These are phyloP conservation scores for Moricandia arvensis DNA, from an alignment of 345 rosid genomes.

Conservation along the genomic window DNA sequence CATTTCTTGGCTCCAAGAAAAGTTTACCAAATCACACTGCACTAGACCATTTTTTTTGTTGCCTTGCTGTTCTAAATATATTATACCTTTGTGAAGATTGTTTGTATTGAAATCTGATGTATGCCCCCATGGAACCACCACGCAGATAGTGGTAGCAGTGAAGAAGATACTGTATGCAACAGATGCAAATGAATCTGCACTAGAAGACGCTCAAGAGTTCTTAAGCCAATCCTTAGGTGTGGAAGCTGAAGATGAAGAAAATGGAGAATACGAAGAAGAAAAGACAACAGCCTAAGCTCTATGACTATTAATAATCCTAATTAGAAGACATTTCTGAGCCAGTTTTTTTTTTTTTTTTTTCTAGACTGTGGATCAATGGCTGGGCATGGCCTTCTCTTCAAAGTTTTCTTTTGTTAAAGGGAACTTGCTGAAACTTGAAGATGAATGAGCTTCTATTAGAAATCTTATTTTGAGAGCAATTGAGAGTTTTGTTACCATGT, in stretches of 20 bases:
- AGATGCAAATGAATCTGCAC: conserved; percentile 66
- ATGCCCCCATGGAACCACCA: conserved; percentile 2
- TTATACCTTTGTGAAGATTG: too few relatives aligned
- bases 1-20: neutral
- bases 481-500: neutral
- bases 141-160: conserved; percentile 73
- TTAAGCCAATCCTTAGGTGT: conserved; percentile 36
- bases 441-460: conserved; percentile 32
- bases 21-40: neutral
- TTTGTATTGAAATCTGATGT: neutral
- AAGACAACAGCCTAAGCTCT: conserved; percentile 9
- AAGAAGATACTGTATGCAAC: conserved; percentile 88
- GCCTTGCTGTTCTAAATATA: too few relatives aligned
- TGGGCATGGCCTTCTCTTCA: conserved; percentile 24
- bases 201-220: conserved; percentile 74
- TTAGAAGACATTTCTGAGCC: conserved; percentile 3
- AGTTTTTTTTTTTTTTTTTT: neutral
- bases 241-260: too few relatives aligned
- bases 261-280: neutral
- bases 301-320: conserved; percentile 21
- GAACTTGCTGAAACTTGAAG: neutral
- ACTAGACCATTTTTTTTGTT: too few relatives aligned
- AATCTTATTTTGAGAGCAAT: neutral
- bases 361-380: neutral
- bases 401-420: conserved; percentile 5